Conservation (phyloP, 345 rosid genomes). For the Hibiscus tridactylites region DNA sequence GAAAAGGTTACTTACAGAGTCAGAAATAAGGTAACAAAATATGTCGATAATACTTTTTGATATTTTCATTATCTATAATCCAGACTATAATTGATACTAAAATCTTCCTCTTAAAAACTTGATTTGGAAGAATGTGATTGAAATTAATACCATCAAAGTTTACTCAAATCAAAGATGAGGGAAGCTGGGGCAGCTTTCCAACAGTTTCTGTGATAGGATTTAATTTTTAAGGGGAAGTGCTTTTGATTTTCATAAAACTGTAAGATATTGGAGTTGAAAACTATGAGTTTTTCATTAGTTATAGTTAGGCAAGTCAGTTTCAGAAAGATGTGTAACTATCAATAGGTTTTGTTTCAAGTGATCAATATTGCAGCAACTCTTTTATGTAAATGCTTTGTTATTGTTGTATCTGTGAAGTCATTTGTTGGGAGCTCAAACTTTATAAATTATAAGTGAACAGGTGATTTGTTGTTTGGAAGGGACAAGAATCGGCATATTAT, state of each 20-base stretch:
- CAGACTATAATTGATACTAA: background rate
- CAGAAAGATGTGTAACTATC: background rate
- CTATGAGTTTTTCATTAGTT: background rate
- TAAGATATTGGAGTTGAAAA: background rate
- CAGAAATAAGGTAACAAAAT: slow-evolving; percentile 58
- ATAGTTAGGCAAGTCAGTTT: background rate
- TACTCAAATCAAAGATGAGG: background rate
- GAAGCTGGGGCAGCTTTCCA: background rate
- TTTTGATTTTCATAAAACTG: background rate
- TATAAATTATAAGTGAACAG: slow-evolving; percentile 31
- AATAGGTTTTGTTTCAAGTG: background rate
- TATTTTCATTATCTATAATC: background rate
- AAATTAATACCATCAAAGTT: background rate
- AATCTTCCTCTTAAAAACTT: background rate
- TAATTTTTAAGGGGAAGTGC: background rate
- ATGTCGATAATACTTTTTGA: background rate
- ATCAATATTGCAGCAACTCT: background rate
- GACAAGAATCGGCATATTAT: slow-evolving; percentile 84
- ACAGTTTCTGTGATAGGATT: background rate
- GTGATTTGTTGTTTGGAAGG: slow-evolving; percentile 84
- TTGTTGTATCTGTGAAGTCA: background rate
- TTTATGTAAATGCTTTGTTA: background rate
- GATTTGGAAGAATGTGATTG: background rate
- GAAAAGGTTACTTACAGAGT: slow-evolving; percentile 68
- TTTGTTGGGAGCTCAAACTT: slow-evolving; percentile 7